A percentile compares a stretch with the other conserved stretches of the same genome.
These are phyloP conservation scores for Fusarium sp. DNA, from an alignment of 2,329 filamentous ascomycete species.

Conservation along the genomic window DNA sequence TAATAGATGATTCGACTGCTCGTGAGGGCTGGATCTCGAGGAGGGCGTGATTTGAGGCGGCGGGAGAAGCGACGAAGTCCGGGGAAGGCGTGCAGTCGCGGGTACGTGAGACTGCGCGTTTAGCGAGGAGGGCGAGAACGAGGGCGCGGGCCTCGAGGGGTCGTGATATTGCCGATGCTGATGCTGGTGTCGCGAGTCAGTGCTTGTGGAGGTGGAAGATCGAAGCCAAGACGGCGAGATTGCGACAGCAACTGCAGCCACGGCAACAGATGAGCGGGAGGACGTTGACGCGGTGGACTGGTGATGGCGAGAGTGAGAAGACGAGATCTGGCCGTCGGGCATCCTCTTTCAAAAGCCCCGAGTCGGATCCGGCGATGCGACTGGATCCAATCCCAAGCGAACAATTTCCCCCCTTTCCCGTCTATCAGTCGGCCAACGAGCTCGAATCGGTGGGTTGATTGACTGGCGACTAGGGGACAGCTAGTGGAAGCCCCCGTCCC, in stretches of 20 bases:
- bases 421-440: slow-evolving; percentile 34
- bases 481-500: slow-evolving; percentile 36
- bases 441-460: slow-evolving; percentile 28
- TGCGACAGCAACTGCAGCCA: slow-evolving; percentile 36
- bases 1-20: slow-evolving; percentile 35
- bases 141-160: slow-evolving; percentile 32
- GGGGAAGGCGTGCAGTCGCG: slow-evolving; percentile 51
- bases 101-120: slow-evolving; percentile 43
- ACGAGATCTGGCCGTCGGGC: slow-evolving; percentile 41
- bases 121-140: slow-evolving; percentile 28
- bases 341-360: slow-evolving; percentile 40
- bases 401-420: slow-evolving; percentile 45
- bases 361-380: slow-evolving; percentile 39
- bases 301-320: slow-evolving; percentile 22
- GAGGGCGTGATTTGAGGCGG: slow-evolving; percentile 49
- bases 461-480: slow-evolving; percentile 38
- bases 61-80: slow-evolving; percentile 59
- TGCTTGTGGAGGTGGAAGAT: slow-evolving; percentile 21
- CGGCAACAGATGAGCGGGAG: slow-evolving; percentile 27
- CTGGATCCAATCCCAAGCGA: slow-evolving; percentile 38
- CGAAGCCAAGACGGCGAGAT: slow-evolving; percentile 38
- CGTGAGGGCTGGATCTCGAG: slow-evolving; percentile 29
- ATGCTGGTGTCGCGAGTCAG: slow-evolving; percentile 36
- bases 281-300: slow-evolving; percentile 35
- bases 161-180: slow-evolving; percentile 29